phyloP scores from a whole-genome alignment of 441 rosid species.

The Eruca vesicaria region DNA sequence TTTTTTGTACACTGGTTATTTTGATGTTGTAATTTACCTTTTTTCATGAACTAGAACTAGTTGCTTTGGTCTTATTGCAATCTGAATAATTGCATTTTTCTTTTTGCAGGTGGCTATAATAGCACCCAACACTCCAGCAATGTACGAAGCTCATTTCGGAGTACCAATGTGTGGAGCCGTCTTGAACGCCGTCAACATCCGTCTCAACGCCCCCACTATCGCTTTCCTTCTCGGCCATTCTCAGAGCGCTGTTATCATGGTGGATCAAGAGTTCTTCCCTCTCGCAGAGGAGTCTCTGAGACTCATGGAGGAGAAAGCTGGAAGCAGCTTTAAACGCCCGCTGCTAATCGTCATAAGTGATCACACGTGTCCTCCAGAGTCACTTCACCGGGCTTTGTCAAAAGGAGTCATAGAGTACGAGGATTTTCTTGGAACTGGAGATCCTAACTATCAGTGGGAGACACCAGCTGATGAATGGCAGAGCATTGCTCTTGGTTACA shows the following conservation, averaged over 20 bases:
- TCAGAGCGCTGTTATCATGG: constrained; percentile 57
- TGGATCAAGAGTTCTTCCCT: constrained; percentile 76
- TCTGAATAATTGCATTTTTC: neutral
- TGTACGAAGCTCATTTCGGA: constrained; percentile 88
- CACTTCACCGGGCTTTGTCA: constrained; percentile 50
- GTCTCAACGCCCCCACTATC: constrained; percentile 62
- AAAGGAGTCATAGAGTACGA: constrained; percentile 80
- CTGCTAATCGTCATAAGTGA: constrained; percentile 75
- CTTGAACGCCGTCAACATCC: constrained; percentile 67
- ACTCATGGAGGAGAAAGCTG: constrained; percentile 52
- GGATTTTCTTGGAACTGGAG: constrained; percentile 64
- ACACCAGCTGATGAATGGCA: constrained; percentile 93
- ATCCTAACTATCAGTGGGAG: constrained; percentile 63
- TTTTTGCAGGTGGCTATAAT: constrained; percentile 70
- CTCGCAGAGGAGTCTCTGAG: constrained; percentile 72
- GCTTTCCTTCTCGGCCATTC: constrained; percentile 90
- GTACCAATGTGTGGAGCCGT: constrained; percentile 95
- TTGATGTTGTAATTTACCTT: neutral
- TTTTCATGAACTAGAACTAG: neutral
- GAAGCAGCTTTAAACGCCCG: constrained; percentile 50
- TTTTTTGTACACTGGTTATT: neutral
- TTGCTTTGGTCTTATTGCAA: neutral
- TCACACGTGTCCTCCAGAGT: constrained; percentile 60
- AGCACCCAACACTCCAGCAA: constrained; percentile 84
- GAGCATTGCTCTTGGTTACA: constrained; percentile 81